Base-by-base conservation (phyloP, 768 basidiomycete species). In the Tubosaeta sp. region DNA sequence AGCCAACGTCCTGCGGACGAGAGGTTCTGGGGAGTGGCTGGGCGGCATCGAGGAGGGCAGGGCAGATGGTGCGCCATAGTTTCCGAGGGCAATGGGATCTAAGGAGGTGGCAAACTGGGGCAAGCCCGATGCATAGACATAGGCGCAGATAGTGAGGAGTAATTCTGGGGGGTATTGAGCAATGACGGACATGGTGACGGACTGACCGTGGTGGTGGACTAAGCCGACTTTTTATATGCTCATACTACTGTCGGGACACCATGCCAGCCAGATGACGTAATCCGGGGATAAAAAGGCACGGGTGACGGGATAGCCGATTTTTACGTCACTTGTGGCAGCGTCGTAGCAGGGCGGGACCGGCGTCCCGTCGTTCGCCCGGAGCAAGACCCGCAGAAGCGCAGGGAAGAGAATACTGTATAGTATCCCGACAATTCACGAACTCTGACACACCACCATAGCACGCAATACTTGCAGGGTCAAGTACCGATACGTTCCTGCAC, bases 1-100 rank as follows among this genome's bases (percentile, higher is more conserved):
- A 6, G 81, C 75, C 19, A 94, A 75, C 0, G 91, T 84, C 52
- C 69, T 75, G 12, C 90, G 81, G 25, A 82, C 76, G 29, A 82
- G 60, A 6, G 80, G 74, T 56, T 91, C 90, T 0, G 86, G 72
- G 83, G 84, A 89, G 63, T 81, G 78, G 14, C 80, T 72, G 1
- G 85, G 76, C 0, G 90, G 91, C 55, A 81, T 74, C n/a, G 90
- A 82, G 0, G 88, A 85, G 0, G 90, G 90, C 32, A 85, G 72
- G 1, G 77, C 78, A 0, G 82, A 81, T 2, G 91, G 90, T 2
- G 63, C 51, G 9, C 65, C 61, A 42, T 77, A 66, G 25, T 75
- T 66, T 13, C 70, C 68, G 48, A 69, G 61, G 31, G 84, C 69
- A 47, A 86, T 75, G 27, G 91, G 88, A 65, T 92, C 89, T 57